Evolutionary conservation across 2,329 filamentous ascomycete genomes (phyloP).

Genomic region (Pestalotiopsis sp.): DNA sequence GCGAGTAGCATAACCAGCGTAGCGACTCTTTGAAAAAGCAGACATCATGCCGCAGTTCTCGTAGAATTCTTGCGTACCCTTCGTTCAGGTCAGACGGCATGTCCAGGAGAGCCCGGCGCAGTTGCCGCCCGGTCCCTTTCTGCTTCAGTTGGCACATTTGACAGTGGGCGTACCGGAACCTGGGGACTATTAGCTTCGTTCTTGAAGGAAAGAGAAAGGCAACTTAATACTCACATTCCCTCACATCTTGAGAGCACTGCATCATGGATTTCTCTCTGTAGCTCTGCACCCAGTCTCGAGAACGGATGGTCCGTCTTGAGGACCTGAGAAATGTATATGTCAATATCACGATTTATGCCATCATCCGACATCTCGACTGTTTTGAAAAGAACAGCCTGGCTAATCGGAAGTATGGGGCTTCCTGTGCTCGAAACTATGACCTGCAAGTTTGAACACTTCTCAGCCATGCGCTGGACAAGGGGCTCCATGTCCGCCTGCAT

Average conservation of each 20-base stretch:
- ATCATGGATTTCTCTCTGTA: background rate
- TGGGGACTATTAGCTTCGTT: no score
- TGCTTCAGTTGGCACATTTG: background rate
- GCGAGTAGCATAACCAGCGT: background rate
- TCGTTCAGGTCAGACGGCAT: background rate
- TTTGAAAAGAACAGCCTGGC: background rate
- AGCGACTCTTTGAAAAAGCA: background rate
- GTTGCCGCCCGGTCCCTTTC: background rate
- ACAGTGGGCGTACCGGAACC: background rate
- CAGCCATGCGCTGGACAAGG: background rate
- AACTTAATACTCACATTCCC: background rate
- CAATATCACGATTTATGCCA: background rate
- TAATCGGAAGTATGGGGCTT: background rate
- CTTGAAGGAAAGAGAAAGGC: background rate
- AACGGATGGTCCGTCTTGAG: background rate
- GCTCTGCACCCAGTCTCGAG: background rate
- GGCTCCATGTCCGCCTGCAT: background rate
- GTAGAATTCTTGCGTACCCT: background rate
- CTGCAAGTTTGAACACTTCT: background rate
- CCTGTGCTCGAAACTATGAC: background rate
- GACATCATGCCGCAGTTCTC: background rate
- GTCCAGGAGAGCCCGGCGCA: background rate
- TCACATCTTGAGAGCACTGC: background rate
- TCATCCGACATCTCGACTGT: background rate
- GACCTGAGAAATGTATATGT: background rate